These are phyloP conservation scores for Leccinellum luteum DNA, from an alignment of 768 basidiomycete genomes.

Conservation along the genomic window DNA sequence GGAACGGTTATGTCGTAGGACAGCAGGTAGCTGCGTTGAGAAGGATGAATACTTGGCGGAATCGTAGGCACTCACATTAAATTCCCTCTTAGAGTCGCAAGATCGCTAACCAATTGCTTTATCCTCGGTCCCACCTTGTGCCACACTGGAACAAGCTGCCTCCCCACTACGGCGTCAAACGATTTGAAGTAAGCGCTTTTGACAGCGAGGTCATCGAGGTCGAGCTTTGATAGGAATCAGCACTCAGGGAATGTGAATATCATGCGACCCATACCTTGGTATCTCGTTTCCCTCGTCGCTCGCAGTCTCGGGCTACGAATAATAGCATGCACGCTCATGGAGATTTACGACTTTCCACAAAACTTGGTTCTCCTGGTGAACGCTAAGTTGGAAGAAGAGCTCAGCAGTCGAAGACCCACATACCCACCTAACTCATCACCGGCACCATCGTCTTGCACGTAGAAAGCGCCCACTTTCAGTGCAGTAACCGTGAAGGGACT, in stretches of 20 bases:
- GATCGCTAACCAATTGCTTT: constrained; percentile 86
- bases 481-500: too few relatives aligned
- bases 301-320: constrained; percentile 87
- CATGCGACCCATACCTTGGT: constrained; percentile 48
- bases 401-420: constrained; percentile 81
- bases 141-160: constrained; percentile 92
- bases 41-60: background rate
- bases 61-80: constrained; percentile 54
- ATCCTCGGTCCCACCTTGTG: constrained; percentile 93
- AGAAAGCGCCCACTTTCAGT: too few relatives aligned
- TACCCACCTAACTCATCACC: constrained; percentile 83
- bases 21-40: constrained; percentile 56
- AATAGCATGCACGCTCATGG: constrained; percentile 82
- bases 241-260: background rate
- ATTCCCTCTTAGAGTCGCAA: constrained; percentile 79
- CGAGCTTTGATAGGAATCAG: constrained; percentile 55
- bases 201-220: constrained; percentile 88
- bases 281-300: too few relatives aligned
- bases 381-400: constrained; percentile 82
- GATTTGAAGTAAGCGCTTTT: constrained; percentile 93
- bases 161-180: constrained; percentile 85
- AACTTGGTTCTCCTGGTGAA: constrained; percentile 85
- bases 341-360: constrained; percentile 86
- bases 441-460: constrained; percentile 90
- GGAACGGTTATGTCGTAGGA: constrained; percentile 64